A percentile compares a stretch with the other conserved stretches of the same genome.
These are phyloP conservation scores for Syncephalis plumigaleata DNA, from an alignment of 371 early-diverging fungal genomes.

Conservation along the genomic window DNA sequence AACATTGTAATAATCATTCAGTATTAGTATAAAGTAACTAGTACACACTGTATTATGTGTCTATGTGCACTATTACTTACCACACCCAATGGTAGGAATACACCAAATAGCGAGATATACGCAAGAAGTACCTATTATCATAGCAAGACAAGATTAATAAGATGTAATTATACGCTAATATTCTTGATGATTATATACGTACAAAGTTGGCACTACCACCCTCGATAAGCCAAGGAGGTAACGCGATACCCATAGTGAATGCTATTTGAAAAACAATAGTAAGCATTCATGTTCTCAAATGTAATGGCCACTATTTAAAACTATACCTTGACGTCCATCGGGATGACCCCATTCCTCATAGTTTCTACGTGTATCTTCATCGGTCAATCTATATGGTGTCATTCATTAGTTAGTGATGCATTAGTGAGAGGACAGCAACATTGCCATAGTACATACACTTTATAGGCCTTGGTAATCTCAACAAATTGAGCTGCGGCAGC, in stretches of 20 bases:
- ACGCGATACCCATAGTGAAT: slow-evolving; percentile 84
- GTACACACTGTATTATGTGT: neutral
- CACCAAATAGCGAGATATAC: slow-evolving; percentile 76
- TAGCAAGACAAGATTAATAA: too few relatives aligned
- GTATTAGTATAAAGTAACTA: neutral
- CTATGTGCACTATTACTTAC: slow-evolving; percentile 17
- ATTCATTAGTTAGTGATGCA: neutral
- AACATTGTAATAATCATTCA: neutral
- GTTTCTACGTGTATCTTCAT: slow-evolving; percentile 73
- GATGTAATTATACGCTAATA: too few relatives aligned
- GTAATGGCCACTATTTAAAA: neutral
- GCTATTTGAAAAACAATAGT: slow-evolving; percentile 12
- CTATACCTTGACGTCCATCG: slow-evolving; percentile 65
- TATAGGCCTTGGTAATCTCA: slow-evolving; percentile 76
- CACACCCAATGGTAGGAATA: slow-evolving; percentile 71
- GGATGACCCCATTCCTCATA: slow-evolving; percentile 94
- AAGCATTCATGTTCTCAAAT: neutral
- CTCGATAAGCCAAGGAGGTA: slow-evolving; percentile 80
- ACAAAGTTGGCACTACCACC: slow-evolving; percentile 54
- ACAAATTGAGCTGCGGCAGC: slow-evolving; percentile 43
- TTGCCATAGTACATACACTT: slow-evolving; percentile 31
- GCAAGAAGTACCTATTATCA: slow-evolving; percentile 39
- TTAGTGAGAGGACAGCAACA: neutral
- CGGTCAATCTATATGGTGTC: slow-evolving; percentile 46
- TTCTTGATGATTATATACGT: neutral